Evolutionary conservation across 2,329 filamentous ascomycete species (phyloP), one percentile per base, ranked within the genome.

Genomic region (Colletotrichum simmondsii): DNA sequence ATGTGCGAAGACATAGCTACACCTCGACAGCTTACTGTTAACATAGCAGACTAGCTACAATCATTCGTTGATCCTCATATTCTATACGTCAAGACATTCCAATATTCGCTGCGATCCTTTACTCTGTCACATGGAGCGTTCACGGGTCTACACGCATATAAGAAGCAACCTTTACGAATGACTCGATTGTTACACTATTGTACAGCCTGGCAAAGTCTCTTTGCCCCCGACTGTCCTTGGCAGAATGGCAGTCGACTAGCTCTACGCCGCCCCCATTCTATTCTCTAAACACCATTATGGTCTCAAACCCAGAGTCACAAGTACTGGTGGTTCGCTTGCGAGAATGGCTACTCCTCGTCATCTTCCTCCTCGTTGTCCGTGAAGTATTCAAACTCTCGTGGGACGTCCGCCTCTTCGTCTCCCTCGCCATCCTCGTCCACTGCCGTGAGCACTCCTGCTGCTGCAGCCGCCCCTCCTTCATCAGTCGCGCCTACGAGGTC

Each of bases 341-440:
- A 28, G 16, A 46, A 52, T 5, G n/a, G 8, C 46, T 66, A 73
- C 61, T 70, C 73, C 30, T 82, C 79, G 46, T 87, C 85, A 19
- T 86, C 83, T n/a, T 86, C 83, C 37, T 87, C 86, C 57, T 90
- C 91, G 2, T 86, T 88, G 66, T 94, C 93, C 5, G 92, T 92
- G 77, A 92, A 91, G 81, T 97, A 95, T 73, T 96, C 93, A 82
- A 97, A 97, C 64, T 94, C 92, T 12, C 85, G 84, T 5, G 94
- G 94, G 7, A 90, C 81, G 49, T 88, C 85, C 2, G 94, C 94
- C 80, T 96, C 94, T 77, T 93, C 92, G 14, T 90, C 92, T 42
- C 88, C 92, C 74, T 94, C 93, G 11, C 88, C 91, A 77, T 96
- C 94, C 82, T 98, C 96, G 78, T 98, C 95, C 4, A 97, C 91